Evolutionary conservation across 2,329 filamentous ascomycete genomes (phyloP), one percentile per base, ranked within the genome.

Genomic region (Diaporthe amygdali): DNA sequence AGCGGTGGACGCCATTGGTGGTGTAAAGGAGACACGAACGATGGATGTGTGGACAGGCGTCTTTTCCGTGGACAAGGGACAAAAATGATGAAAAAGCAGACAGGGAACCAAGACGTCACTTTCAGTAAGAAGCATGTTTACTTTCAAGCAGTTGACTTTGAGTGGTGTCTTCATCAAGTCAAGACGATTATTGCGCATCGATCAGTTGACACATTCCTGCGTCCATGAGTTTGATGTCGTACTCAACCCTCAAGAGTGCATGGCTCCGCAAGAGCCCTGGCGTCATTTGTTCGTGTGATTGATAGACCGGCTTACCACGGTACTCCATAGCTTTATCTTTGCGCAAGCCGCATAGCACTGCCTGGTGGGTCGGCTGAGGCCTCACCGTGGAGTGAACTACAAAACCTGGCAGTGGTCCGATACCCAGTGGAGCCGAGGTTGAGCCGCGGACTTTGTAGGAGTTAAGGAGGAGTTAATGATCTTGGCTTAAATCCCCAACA

Each of bases 41-140:
- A 85, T 85, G 83, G 83, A 84, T 78, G 81, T 83, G 22, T 86
- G 84, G 83, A 75, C 55, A 10, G 68, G 39, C 4, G 66, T 59
- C 9, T 68, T 68, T 25, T 55, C 51, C 14, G 30, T 7, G 4
- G n/a, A 12, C 7, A 12, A 7, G 2, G 3, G 25, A 8, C 5
- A 8, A n/a, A 6, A 32, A 25, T 61, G 39, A 5, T 27, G 0
- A 30, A 25, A 27, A 3, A 7, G 17, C 15, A 30, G 25, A 14
- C 5, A 14, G 10, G 1, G 0, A 22, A 22, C 12, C n/a, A 25
- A 47, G 25, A 2, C 0, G 0, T 47, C 14, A 15, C n/a, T n/a
- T n/a, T n/a, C n/a, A n/a, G n/a, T n/a, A n/a, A n/a, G n/a, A n/a
- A n/a, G n/a, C n/a, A n/a, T n/a, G n/a, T n/a, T n/a, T n/a, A n/a